A percentile compares a stretch with the other conserved stretches of the same genome.
These are phyloP conservation scores for Dalbergia cultrata DNA, from an alignment of 306 rosid genomes.

Conservation along the genomic window DNA sequence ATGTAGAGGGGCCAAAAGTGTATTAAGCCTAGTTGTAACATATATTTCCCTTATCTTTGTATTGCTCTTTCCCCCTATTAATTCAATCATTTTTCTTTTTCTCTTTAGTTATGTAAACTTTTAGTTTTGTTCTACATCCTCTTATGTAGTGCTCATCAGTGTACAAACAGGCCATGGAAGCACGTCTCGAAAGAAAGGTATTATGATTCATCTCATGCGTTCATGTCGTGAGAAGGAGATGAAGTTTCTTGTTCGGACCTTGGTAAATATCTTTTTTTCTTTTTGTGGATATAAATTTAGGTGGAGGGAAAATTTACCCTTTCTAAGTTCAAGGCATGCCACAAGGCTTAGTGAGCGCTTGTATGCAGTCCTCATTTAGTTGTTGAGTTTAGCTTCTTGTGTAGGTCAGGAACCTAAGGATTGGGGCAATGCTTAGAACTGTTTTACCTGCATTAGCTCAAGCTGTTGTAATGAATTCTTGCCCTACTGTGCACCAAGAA, in stretches of 20 bases:
- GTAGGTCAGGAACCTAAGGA: slow-evolving; percentile 85
- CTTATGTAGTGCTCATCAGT: slow-evolving; percentile 73
- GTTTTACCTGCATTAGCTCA: slow-evolving; percentile 90
- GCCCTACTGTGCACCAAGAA: slow-evolving; percentile 53
- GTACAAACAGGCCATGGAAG: slow-evolving; percentile 93
- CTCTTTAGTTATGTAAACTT: slow-evolving; percentile 28
- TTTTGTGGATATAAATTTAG: slow-evolving; percentile 15
- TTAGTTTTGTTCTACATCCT: slow-evolving; percentile 40
- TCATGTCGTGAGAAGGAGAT: slow-evolving; percentile 93
- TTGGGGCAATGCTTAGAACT: slow-evolving; percentile 94
- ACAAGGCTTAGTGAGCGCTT: slow-evolving; percentile 8
- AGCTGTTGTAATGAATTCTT: slow-evolving; percentile 77
- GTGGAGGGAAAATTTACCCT: slow-evolving; percentile 17
- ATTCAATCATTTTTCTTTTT: slow-evolving; percentile 13
- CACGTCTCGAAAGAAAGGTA: slow-evolving; percentile 77
- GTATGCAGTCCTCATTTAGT: background rate
- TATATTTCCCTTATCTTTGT: slow-evolving; percentile 16
- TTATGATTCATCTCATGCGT: slow-evolving; percentile 81
- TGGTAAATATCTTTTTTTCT: slow-evolving; percentile 64
- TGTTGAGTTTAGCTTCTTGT: slow-evolving; percentile 38
- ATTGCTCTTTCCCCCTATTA: background rate
- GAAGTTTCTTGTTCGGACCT: slow-evolving; percentile 91
- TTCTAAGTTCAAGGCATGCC: slow-evolving; percentile 18
- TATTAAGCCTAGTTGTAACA: slow-evolving; percentile 29
- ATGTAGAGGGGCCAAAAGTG: slow-evolving; percentile 6